A percentile compares a stretch with the other conserved stretches of the same genome.
Conservation (phyloP, 441 rosid genomes). For the Croton setiger region DNA sequence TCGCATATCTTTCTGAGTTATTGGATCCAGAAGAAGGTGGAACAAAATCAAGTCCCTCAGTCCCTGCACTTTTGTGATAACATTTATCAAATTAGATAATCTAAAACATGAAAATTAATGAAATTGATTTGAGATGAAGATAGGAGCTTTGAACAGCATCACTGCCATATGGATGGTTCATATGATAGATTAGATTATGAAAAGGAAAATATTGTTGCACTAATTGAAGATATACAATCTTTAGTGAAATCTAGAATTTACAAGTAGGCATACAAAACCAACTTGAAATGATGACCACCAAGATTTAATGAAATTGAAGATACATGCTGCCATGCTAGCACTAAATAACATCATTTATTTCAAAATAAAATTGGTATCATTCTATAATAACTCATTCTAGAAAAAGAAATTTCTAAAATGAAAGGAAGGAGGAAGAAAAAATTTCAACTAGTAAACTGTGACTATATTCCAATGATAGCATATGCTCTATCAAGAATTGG, state of each 20-base stretch:
- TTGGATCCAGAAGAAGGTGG: slow-evolving; percentile 53
- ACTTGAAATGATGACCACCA: neutral
- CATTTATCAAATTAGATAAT: slow-evolving; percentile 38
- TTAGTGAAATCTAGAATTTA: neutral
- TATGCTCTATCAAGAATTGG: neutral
- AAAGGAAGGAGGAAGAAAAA: neutral
- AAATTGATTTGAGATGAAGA: slow-evolving; percentile 24
- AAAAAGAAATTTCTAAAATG: neutral
- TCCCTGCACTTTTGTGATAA: slow-evolving; percentile 88
- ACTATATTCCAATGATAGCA: neutral
- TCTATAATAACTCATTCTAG: neutral
- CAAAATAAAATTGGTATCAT: neutral
- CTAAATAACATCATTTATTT: neutral
- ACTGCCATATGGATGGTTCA: neutral
- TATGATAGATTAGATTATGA: neutral
- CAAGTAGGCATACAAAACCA: neutral
- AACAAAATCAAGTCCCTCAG: slow-evolving; percentile 81
- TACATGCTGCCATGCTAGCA: neutral
- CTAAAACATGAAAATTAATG: slow-evolving; percentile 7
- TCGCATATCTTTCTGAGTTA: slow-evolving; percentile 70
- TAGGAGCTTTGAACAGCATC: neutral
- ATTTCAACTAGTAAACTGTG: neutral
- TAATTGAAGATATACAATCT: slow-evolving; percentile 2
- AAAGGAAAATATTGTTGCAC: neutral
- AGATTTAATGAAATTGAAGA: neutral